phyloP scores from a whole-genome alignment of 129 eudicot genomes.

The Oenanthe sinensis region DNA sequence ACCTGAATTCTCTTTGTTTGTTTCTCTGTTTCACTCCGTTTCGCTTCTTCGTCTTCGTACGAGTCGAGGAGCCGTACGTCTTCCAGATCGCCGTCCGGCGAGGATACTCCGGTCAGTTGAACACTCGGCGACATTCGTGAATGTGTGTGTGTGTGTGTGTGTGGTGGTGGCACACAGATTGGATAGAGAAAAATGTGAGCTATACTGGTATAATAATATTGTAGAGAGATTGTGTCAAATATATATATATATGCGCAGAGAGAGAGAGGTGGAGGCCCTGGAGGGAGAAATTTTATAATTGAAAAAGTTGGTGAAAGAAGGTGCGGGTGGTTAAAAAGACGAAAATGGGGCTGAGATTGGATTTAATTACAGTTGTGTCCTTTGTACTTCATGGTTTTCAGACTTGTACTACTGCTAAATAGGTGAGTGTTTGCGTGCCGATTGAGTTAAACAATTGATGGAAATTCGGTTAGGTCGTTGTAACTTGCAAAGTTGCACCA shows the following conservation, averaged over 20 bases:
- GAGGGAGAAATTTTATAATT: slow-evolving; percentile 10
- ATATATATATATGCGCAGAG: neutral
- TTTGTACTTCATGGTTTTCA: neutral
- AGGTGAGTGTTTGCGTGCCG: slow-evolving; percentile 1
- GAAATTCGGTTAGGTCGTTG: neutral
- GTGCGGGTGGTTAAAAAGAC: neutral
- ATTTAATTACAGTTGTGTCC: neutral
- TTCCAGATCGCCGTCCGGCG: slow-evolving; percentile 37
- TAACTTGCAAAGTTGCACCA: too few species aligned
- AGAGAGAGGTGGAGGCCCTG: slow-evolving; percentile 4
- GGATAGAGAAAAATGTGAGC: too few species aligned
- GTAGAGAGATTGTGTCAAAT: neutral
- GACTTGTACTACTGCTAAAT: neutral
- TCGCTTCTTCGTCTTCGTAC: slow-evolving; percentile 27
- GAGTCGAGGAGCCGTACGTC: slow-evolving; percentile 65
- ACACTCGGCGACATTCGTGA: slow-evolving; percentile 43
- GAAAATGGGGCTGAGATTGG: neutral
- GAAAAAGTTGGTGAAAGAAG: neutral
- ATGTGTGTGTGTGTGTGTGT: too few species aligned
- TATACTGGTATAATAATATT: too few species aligned
- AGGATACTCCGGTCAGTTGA: slow-evolving; percentile 29
- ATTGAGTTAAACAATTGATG: neutral
- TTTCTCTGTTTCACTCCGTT: slow-evolving; percentile 17
- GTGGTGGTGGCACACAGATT: too few species aligned
- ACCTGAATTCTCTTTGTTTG: slow-evolving; percentile 47